Evolutionary conservation across 768 basidiomycete genomes (phyloP), one percentile per base, ranked within the genome.

Genomic region (Lactifluus echinatus): DNA sequence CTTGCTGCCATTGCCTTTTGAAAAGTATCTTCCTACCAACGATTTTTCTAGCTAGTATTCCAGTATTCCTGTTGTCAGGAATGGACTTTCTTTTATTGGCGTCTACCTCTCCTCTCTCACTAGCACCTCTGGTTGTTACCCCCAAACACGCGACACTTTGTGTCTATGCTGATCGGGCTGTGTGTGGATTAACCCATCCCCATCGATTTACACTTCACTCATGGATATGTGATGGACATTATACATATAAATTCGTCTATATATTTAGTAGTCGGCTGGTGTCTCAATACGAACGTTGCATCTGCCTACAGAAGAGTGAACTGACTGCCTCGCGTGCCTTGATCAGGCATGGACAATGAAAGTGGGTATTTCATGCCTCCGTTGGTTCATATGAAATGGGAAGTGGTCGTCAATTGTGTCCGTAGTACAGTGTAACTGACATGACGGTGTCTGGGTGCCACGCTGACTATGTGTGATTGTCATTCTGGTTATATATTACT

Each of bases 1-100:
- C 47, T 63, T 14, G 52, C 48, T 31, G 59, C 52, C 12, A 36
- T 61, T 21, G 48, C 54, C 43, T 42, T 55, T 12, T 63, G n/a
- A 63, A 45, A 48, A 23, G 24, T 17, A 4, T 29, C 0, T 8
- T 34, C 31, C 29, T 2, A 12, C 17, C 14, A n/a, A 15, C 4
- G 2, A 24, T 8, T n/a, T 39, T 8, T 12, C 7, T 12, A 10
- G 29, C 43, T 11, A 42, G 19, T 17, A 43, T 50, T 12, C 2
- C n/a, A 42, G 19, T 17, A 43, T 50, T 12, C 2, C n/a, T 58
- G n/a, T 8, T 8, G 2, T 21, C 15, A 24, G 19, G 17, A 31
- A 29, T 17, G 24, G 39, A 55, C 19, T 7, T 26, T 39, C 36
- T 43, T 40, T 15, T 2, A 14, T 12, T 33, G 28, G 36, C 15